Conservation (phyloP, 1,284 basidiomycete genomes). For the Singerocomus inundabilis region DNA sequence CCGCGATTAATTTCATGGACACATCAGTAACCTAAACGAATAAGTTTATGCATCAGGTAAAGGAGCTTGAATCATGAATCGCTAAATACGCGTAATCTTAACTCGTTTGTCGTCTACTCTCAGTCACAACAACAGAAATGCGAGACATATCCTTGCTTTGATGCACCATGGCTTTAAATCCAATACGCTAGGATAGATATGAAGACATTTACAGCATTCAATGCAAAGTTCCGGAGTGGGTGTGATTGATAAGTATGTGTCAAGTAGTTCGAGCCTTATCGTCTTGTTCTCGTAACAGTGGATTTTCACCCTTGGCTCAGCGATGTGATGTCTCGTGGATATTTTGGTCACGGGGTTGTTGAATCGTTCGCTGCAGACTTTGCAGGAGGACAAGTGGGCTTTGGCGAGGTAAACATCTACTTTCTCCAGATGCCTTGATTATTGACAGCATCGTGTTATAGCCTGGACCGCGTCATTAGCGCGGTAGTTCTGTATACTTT, state of each 20-base stretch:
- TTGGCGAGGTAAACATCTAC: slow-evolving; percentile 19
- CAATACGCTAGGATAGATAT: slow-evolving; percentile 25
- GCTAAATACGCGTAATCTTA: neutral
- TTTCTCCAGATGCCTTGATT: neutral
- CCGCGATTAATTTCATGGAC: slow-evolving; percentile 14
- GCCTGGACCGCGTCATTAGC: slow-evolving; percentile 48
- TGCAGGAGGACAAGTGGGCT: slow-evolving; percentile 38
- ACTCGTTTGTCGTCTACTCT: neutral
- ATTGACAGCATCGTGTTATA: slow-evolving; percentile 15
- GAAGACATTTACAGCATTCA: slow-evolving; percentile 26
- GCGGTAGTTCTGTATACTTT: slow-evolving; percentile 50
- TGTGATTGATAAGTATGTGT: slow-evolving; percentile 8
- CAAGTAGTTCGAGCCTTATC: neutral
- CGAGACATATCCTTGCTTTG: slow-evolving; percentile 18
- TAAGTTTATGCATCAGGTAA: slow-evolving; percentile 32
- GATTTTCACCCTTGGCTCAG: slow-evolving; percentile 51
- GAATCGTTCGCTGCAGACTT: slow-evolving; percentile 42
- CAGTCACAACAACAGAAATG: slow-evolving; percentile 43
- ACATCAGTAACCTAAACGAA: neutral
- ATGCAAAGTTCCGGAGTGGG: slow-evolving; percentile 22
- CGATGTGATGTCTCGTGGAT: slow-evolving; percentile 47
- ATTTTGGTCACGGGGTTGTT: slow-evolving; percentile 47
- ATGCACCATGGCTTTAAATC: neutral
- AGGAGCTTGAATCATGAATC: neutral
- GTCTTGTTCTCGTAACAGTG: slow-evolving; percentile 33